Conservation (phyloP, 2,329 filamentous ascomycete genomes). For the Colletotrichum somersetense region DNA sequence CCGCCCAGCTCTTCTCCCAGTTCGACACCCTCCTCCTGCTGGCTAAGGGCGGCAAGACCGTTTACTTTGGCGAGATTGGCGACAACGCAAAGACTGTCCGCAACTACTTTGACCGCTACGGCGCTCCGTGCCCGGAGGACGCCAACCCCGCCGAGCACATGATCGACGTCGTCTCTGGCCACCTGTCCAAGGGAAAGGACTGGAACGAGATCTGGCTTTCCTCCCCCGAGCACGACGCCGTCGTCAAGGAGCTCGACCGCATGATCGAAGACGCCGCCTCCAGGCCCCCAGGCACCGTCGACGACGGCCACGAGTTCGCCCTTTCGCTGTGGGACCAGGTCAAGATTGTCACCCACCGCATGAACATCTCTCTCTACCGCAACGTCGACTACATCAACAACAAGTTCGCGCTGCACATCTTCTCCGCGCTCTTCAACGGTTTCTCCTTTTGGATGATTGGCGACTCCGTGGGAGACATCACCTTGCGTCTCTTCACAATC, state of each 20-base stretch:
- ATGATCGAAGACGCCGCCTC: conserved; percentile 69
- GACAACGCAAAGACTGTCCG: conserved; percentile 66
- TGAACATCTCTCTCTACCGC: conserved; percentile 72
- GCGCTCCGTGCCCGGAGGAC: conserved; percentile 70
- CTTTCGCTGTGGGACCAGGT: conserved; percentile 74
- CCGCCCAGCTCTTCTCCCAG: conserved; percentile 73
- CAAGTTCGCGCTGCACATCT: conserved; percentile 70
- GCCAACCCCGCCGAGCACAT: conserved; percentile 84
- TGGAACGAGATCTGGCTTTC: conserved; percentile 79
- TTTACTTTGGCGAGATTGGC: conserved; percentile 77
- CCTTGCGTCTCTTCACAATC: conserved; percentile 69
- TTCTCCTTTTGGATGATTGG: conserved; percentile 73
- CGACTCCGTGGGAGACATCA: conserved; percentile 62
- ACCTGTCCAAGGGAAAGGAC: conserved; percentile 61
- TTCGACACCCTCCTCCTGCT: conserved; percentile 76
- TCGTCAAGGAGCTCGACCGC: conserved; percentile 72
- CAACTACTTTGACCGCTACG: conserved; percentile 75
- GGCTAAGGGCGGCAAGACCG: conserved; percentile 73
- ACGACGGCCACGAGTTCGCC: conserved; percentile 77
- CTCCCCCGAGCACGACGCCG: conserved; percentile 69
- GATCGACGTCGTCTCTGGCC: conserved; percentile 70
- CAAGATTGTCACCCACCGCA: conserved; percentile 73
- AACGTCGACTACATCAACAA: conserved; percentile 76
- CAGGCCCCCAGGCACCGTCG: conserved; percentile 55
- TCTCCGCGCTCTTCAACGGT: conserved; percentile 69